Conservation (phyloP, 257 asterid genomes). For the Avicennia marina region DNA sequence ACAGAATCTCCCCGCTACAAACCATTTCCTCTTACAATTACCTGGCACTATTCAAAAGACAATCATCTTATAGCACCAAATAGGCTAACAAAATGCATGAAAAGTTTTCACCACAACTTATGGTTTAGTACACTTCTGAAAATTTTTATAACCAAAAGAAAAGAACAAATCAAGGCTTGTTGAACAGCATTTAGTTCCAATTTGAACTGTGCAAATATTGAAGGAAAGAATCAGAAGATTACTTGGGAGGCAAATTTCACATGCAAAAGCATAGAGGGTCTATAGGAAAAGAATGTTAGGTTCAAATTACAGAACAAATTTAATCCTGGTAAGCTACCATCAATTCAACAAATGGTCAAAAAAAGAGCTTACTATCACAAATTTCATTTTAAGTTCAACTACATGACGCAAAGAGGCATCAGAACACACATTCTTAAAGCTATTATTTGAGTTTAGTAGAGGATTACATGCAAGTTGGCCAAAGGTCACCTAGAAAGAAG, state of each 20-base stretch:
- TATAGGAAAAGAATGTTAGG: too few relatives aligned
- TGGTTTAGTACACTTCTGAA: neutral
- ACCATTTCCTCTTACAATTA: neutral
- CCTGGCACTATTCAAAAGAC: neutral
- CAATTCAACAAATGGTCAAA: neutral
- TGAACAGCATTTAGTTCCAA: neutral
- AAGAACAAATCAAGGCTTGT: neutral
- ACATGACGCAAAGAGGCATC: too few relatives aligned
- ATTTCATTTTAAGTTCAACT: neutral
- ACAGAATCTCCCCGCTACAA: neutral
- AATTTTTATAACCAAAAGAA: neutral
- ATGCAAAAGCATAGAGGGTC: too few relatives aligned
- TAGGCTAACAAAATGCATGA: neutral
- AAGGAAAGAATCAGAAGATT: too few relatives aligned
- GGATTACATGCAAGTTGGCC: too few relatives aligned
- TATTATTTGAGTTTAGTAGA: too few relatives aligned
- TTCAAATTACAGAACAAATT: too few relatives aligned
- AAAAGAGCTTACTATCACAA: neutral
- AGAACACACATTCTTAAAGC: too few relatives aligned
- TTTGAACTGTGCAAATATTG: neutral
- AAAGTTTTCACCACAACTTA: neutral
- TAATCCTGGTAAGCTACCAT: neutral
- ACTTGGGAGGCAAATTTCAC: too few relatives aligned
- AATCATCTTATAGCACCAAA: constrained; percentile 2
- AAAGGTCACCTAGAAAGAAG: neutral